A percentile compares a stretch with the other conserved stretches of the same genome.
Evolutionary conservation across 306 rosid genomes (phyloP).

Genomic region (Citrullus mucosospermus): DNA sequence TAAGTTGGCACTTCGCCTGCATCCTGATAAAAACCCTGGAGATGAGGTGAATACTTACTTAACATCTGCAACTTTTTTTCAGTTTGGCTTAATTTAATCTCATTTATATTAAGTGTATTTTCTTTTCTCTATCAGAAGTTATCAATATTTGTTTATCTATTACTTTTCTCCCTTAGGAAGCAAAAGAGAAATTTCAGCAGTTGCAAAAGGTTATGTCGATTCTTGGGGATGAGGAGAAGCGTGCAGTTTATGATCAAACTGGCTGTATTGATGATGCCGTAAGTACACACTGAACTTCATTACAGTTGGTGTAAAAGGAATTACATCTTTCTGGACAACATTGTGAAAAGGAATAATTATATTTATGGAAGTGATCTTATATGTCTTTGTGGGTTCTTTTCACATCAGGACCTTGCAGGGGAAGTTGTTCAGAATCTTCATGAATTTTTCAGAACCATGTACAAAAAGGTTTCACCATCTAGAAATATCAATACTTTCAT

Average conservation of each 20-base stretch:
- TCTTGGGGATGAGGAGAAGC: conserved; percentile 87
- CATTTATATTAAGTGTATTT: not conserved
- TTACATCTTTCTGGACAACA: not conserved
- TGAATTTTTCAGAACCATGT: conserved; percentile 42
- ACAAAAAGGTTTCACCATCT: conserved; percentile 46
- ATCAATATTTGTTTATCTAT: not conserved
- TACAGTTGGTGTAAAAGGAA: not conserved
- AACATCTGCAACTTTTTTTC: not conserved
- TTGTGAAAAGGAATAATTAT: not conserved
- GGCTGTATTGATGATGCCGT: conserved; percentile 75
- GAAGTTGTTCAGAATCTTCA: conserved; percentile 52
- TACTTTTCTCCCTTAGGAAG: conserved; percentile 36
- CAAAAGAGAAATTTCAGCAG: conserved; percentile 83
- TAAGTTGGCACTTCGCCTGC: conserved; percentile 81
- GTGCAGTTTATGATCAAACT: conserved; percentile 79
- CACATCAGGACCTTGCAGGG: conserved; percentile 67
- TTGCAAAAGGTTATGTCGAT: conserved; percentile 80
- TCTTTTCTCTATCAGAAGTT: not conserved
- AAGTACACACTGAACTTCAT: conserved; percentile 16
- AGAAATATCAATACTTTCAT: not conserved
- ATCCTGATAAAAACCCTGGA: conserved; percentile 85
- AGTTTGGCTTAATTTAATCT: not conserved
- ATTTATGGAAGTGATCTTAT: not conserved
- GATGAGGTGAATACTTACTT: conserved; percentile 43
- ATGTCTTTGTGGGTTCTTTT: conserved; percentile 7